Base-by-base conservation (phyloP, 179 eudicot species). In the Corrigiola litoralis region DNA sequence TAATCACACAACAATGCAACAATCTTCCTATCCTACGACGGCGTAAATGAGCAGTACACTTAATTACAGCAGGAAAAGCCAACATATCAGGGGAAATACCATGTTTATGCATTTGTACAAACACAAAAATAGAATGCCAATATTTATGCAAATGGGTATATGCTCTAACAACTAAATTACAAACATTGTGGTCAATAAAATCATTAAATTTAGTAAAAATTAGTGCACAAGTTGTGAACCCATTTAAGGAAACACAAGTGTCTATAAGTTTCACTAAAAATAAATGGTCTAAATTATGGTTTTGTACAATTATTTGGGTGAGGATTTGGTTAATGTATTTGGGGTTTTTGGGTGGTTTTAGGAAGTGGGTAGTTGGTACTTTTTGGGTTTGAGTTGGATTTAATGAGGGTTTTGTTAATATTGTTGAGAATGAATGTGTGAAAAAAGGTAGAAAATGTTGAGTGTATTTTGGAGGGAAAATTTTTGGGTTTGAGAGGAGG, bases 1-100 rank as follows among this genome's bases (percentile, higher is more conserved):
- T 69, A 61, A 74, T 67, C 37, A 77, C 75, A 42, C 73, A 62
- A 66, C 72, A 65, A 61, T 78, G 81, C 8, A 78, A 4, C 51
- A 60, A 66, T 61, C 31, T 61, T 25, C 81, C 79, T 36, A 70
- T 33, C 17, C 57, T 70, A 58, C 70, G 60, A 47, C 73, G 70
- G 23, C 64, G 5, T 38, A 78, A 58, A 27, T 58, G 70, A 57
- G 70, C 70, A n/a, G 44, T 44, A 24, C 79, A 78, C 41, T 74
- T 78, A 23, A 78, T 48, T 52, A 74, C 76, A 51, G 71, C 66
- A 2, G 82, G 73, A 17, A 78, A 66, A 36, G 76, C 68, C 6
- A 56, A 36, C 44, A 24, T 50, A 78, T 74, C 73, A 67, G 40
- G 66, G 10, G 67, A 10, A 10, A 74, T n/a, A 17, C 79, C 76